phyloP scores from a whole-genome alignment of 306 rosid species.

The Cyamopsis tetragonoloba region DNA sequence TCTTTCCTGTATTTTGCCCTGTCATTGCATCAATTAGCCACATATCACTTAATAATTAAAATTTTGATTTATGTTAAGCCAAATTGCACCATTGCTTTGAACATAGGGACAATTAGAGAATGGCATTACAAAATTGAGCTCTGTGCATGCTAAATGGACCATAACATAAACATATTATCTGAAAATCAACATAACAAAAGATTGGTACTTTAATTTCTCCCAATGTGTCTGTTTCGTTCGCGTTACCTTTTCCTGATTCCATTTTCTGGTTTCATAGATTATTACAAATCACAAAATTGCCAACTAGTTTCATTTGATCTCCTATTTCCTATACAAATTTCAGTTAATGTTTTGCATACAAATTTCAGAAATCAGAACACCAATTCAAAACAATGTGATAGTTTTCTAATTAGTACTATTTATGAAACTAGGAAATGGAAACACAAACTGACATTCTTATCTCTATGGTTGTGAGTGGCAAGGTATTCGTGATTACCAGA shows the following conservation, averaged over 20 bases:
- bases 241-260: no score
- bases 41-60: slow-evolving; percentile 1
- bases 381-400: no score
- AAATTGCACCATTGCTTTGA: not conserved
- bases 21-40: slow-evolving; percentile 39
- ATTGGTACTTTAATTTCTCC: not conserved
- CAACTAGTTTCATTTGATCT: no score
- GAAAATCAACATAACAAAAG: not conserved
- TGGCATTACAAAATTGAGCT: slow-evolving; percentile 5
- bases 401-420: no score
- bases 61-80: not conserved
- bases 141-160: not conserved
- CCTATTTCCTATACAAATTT: no score
- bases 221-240: no score
- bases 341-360: no score
- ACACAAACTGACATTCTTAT: no score
- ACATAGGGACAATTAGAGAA: not conserved
- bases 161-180: not conserved
- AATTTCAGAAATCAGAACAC: no score
- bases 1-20: slow-evolving; percentile 71
- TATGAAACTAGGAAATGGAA: no score
- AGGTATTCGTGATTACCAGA: slow-evolving; percentile 46
- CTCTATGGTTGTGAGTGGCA: not conserved
- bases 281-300: no score
- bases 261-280: no score